Evolutionary conservation across 441 rosid genomes (phyloP).

Genomic region (Sinapis alba): DNA sequence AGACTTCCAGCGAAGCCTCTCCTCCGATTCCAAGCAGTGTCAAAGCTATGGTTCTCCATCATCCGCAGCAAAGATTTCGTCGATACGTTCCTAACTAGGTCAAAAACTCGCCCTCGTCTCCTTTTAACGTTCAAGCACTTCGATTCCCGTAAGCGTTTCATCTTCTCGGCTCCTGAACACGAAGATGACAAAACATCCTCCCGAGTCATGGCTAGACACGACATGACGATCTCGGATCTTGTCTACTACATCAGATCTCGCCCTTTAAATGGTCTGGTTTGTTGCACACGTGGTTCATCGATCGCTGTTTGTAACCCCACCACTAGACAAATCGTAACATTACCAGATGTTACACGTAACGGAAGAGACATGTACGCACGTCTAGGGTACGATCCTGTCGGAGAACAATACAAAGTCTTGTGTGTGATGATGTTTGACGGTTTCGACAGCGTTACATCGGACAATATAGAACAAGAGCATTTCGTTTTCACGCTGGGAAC

Average conservation of each 20-base stretch:
- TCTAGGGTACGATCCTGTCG: slow-evolving; percentile 22
- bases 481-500: neutral
- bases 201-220: slow-evolving; percentile 18
- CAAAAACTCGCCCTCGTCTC: slow-evolving; percentile 9
- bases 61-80: slow-evolving; percentile 8
- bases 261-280: slow-evolving; percentile 10
- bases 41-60: slow-evolving; percentile 8
- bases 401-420: slow-evolving; percentile 22
- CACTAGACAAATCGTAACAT: neutral
- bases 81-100: neutral
- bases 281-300: slow-evolving; percentile 5
- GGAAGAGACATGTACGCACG: slow-evolving; percentile 6
- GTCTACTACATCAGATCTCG: neutral
- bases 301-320: slow-evolving; percentile 25
- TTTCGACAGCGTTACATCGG: neutral
- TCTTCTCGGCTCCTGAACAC: slow-evolving; percentile 15
- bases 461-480: neutral
- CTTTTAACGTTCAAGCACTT: neutral
- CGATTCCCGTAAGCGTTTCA: neutral
- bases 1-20: neutral
- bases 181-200: neutral
- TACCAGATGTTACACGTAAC: neutral
- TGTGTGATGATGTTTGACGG: slow-evolving; percentile 22
- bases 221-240: slow-evolving; percentile 12
- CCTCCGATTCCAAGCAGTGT: slow-evolving; percentile 17